Conservation (phyloP, 2,329 filamentous ascomycete species). For the Calonectria naviculata region DNA sequence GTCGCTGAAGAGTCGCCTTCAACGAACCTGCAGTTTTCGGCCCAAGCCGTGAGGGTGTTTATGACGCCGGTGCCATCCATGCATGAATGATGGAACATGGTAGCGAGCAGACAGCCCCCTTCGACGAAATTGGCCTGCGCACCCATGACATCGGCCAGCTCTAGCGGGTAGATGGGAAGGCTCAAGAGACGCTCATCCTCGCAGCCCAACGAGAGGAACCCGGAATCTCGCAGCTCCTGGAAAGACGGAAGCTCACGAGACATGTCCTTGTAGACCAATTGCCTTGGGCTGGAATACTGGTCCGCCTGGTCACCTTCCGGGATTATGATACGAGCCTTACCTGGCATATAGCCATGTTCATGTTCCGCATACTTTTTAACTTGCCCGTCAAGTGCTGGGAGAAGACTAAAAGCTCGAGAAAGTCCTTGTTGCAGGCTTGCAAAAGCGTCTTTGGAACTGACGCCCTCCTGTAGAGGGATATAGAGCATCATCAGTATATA, state of each 20-base stretch:
- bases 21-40: constrained; percentile 42
- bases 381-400: constrained; percentile 49
- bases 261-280: constrained; percentile 40
- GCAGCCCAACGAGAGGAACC: constrained; percentile 42
- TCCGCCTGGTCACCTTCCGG: constrained; percentile 18
- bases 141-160: constrained; percentile 41
- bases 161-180: constrained; percentile 29
- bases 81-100: constrained; percentile 38
- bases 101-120: constrained; percentile 44
- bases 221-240: constrained; percentile 33
- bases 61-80: constrained; percentile 44
- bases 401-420: constrained; percentile 45
- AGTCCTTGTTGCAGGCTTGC: constrained; percentile 46
- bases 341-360: constrained; percentile 36
- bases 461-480: constrained; percentile 42
- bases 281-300: not conserved
- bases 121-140: constrained; percentile 46
- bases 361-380: constrained; percentile 43
- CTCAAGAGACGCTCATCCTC: constrained; percentile 39
- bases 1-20: constrained; percentile 36
- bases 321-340: constrained; percentile 33
- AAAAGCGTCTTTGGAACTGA: constrained; percentile 44
- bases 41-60: constrained; percentile 42
- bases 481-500: constrained; percentile 49
- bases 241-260: constrained; percentile 39